phyloP scores from a whole-genome alignment of 2,329 filamentous ascomycete species.

The Trichophyton benhamiae region DNA sequence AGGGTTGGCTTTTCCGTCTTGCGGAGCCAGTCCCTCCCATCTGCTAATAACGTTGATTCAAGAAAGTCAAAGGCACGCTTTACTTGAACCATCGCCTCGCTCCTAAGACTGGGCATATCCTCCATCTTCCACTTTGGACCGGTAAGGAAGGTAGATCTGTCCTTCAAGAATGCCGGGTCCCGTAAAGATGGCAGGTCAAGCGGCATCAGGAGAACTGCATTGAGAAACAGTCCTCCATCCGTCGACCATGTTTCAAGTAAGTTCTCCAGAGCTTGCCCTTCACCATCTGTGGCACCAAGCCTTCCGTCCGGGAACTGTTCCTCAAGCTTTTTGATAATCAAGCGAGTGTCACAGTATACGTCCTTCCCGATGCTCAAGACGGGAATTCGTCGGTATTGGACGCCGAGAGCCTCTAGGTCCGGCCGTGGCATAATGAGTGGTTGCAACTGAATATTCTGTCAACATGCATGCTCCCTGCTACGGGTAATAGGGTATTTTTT shows the following conservation, averaged over 20 bases:
- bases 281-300: conserved; percentile 27
- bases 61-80: conserved; percentile 44
- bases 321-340: conserved; percentile 56
- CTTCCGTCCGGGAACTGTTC: conserved; percentile 38
- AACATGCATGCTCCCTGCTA: neutral
- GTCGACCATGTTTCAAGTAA: conserved; percentile 46
- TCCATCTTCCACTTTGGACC: conserved; percentile 33
- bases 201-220: conserved; percentile 46
- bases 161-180: conserved; percentile 48
- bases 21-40: conserved; percentile 55
- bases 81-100: conserved; percentile 47
- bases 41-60: conserved; percentile 50
- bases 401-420: conserved; percentile 48
- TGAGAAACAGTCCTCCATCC: conserved; percentile 46
- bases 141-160: conserved; percentile 38
- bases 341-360: conserved; percentile 56
- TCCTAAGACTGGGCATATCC: conserved; percentile 32
- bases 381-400: conserved; percentile 58
- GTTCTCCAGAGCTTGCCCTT: conserved; percentile 39
- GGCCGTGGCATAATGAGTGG: conserved; percentile 54
- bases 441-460: conserved; percentile 42
- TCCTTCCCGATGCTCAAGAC: conserved; percentile 53
- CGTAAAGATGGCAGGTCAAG: conserved; percentile 41
- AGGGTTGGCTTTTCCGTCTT: conserved; percentile 41
- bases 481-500: neutral